Conservation (phyloP, 2,329 filamentous ascomycete genomes). For the Penicillium capsulatum region DNA sequence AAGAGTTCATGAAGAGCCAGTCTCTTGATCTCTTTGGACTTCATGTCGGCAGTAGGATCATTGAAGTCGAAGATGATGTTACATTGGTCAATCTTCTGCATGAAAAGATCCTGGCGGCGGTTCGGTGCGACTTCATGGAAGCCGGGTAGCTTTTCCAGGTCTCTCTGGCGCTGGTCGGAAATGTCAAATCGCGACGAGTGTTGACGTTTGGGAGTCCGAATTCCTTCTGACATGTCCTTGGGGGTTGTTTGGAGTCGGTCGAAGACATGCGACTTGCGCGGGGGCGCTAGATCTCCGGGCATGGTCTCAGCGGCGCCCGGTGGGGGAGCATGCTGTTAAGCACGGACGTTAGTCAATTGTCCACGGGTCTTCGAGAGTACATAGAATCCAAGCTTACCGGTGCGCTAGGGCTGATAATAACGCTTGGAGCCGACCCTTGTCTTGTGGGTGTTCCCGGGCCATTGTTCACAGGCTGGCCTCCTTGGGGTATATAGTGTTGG, state of each 20-base stretch:
- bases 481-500: slow-evolving; percentile 39
- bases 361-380: not conserved
- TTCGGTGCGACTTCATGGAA: slow-evolving; percentile 98
- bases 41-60: slow-evolving; percentile 96
- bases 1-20: slow-evolving; percentile 91
- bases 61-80: slow-evolving; percentile 99
- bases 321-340: slow-evolving; percentile 73
- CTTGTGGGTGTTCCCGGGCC: slow-evolving; percentile 60
- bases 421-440: slow-evolving; percentile 71
- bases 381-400: slow-evolving; percentile 60
- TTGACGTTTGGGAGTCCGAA: slow-evolving; percentile 91
- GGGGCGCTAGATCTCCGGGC: slow-evolving; percentile 93
- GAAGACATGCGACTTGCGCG: slow-evolving; percentile 88
- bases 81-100: slow-evolving; percentile 99
- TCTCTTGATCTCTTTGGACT: slow-evolving; percentile 98
- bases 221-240: slow-evolving; percentile 92
- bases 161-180: slow-evolving; percentile 79
- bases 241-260: slow-evolving; percentile 88
- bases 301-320: slow-evolving; percentile 95
- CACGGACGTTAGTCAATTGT: slow-evolving; percentile 8
- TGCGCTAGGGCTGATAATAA: slow-evolving; percentile 90
- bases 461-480: slow-evolving; percentile 43
- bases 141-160: slow-evolving; percentile 93
- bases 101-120: slow-evolving; percentile 91
- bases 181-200: slow-evolving; percentile 98